These are phyloP conservation scores for Fusarium burgessii DNA, from an alignment of 2,329 filamentous ascomycete species.

Conservation along the genomic window DNA sequence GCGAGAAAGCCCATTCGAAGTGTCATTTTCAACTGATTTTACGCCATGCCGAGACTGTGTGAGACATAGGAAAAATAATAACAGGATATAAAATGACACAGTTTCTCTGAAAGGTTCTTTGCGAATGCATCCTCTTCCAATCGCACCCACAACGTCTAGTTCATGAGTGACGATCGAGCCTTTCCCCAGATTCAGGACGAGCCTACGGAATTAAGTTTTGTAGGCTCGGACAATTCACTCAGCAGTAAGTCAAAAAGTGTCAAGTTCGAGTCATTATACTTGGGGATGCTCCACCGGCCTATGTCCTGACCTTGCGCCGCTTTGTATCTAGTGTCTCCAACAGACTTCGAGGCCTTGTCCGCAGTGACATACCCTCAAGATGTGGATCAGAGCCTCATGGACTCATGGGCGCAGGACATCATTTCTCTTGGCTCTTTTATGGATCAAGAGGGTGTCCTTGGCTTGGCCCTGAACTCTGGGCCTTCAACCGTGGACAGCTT, in stretches of 20 bases:
- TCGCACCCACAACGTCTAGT: background rate
- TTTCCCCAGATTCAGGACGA: constrained; percentile 22
- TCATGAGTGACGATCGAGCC: constrained; percentile 23
- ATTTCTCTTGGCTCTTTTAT: constrained; percentile 11
- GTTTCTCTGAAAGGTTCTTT: background rate
- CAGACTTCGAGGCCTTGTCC: constrained; percentile 18
- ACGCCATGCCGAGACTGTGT: constrained; percentile 5
- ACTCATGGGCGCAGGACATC: background rate
- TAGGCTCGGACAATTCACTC: constrained; percentile 32
- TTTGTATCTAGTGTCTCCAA: constrained; percentile 6
- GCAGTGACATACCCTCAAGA: constrained; percentile 4
- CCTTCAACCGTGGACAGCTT: background rate
- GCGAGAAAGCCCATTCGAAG: constrained; percentile 5
- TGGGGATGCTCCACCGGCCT: constrained; percentile 15
- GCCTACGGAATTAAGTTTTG: constrained; percentile 26
- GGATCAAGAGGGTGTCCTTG: constrained; percentile 1
- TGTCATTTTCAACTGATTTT: constrained; percentile 9
- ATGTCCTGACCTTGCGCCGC: constrained; percentile 15
- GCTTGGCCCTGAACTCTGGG: background rate
- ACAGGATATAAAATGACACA: constrained; percentile 20
- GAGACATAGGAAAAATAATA: background rate
- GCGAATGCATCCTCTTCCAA: background rate
- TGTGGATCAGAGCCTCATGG: constrained; percentile 16
- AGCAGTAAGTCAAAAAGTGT: constrained; percentile 37
- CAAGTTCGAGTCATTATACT: constrained; percentile 21